Conservation (phyloP, 805 yeast species). For the Zygoascus bituminiphila region DNA sequence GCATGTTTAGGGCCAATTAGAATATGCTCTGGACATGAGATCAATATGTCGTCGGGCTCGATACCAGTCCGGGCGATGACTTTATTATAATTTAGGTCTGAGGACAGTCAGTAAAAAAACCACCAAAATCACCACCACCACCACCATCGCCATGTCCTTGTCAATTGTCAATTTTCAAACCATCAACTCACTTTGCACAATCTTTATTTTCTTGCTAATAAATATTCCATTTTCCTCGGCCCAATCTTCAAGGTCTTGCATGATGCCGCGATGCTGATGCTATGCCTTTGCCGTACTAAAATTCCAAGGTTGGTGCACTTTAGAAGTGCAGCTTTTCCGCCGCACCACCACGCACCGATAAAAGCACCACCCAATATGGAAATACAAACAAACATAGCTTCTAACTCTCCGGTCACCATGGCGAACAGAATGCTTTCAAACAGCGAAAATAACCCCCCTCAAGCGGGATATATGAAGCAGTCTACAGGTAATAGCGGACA, state of each 20-base stretch:
- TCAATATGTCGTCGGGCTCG: conserved; percentile 9
- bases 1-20: conserved; percentile 17
- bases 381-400: conserved; percentile 3
- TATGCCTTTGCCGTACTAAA: not conserved
- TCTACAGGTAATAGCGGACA: not conserved
- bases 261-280: not conserved
- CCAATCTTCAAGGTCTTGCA: not conserved
- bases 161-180: not conserved
- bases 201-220: not conserved
- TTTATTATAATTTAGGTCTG: not conserved
- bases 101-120: not conserved
- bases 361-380: not conserved
- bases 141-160: not conserved
- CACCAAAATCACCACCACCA: not conserved
- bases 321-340: no score
- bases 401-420: not conserved
- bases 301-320: not conserved
- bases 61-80: conserved; percentile 11
- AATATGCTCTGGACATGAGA: conserved; percentile 16
- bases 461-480: not conserved
- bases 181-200: not conserved
- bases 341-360: not conserved
- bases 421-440: not conserved
- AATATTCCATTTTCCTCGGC: not conserved
- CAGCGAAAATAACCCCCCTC: conserved; percentile 3